A percentile compares a stretch with the other conserved stretches of the same genome.
Evolutionary conservation across 2,329 filamentous ascomycete genomes (phyloP).

Genomic region (Lizonia empirigonia): DNA sequence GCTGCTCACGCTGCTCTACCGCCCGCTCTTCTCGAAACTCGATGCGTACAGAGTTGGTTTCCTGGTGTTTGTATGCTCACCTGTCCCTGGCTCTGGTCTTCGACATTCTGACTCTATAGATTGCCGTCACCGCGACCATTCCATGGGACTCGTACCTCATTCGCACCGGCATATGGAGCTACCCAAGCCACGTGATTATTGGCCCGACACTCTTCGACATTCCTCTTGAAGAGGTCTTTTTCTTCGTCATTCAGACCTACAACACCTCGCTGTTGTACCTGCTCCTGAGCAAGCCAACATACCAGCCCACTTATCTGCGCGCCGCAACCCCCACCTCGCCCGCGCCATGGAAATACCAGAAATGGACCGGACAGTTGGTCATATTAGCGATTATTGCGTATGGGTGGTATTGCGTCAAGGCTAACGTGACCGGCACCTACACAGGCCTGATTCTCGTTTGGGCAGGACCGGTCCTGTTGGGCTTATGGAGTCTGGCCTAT

Average conservation of each 20-base stretch:
- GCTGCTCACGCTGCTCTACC: conserved; percentile 63
- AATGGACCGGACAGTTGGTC: conserved; percentile 57
- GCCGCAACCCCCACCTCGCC: conserved; percentile 43
- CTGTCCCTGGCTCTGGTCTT: conserved; percentile 1
- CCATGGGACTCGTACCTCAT: conserved; percentile 82
- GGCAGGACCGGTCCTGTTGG: conserved; percentile 68
- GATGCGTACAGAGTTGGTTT: conserved; percentile 68
- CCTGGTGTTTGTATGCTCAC: conserved; percentile 56
- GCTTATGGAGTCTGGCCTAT: conserved; percentile 68
- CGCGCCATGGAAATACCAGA: conserved; percentile 47
- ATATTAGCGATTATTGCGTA: conserved; percentile 53
- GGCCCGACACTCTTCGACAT: conserved; percentile 69
- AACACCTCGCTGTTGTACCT: conserved; percentile 72
- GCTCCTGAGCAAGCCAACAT: conserved; percentile 66
- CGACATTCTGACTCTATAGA: conserved; percentile 45
- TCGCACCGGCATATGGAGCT: conserved; percentile 70
- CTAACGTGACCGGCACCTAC: conserved; percentile 63
- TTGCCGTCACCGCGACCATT: conserved; percentile 70
- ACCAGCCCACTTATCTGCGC: conserved; percentile 61
- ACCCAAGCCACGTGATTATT: conserved; percentile 67
- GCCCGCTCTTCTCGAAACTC: conserved; percentile 65
- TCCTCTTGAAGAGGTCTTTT: conserved; percentile 74
- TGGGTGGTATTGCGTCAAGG: conserved; percentile 55
- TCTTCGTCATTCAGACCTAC: conserved; percentile 78
- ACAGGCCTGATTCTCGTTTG: conserved; percentile 72